Evolutionary conservation across 73 alveolate species (phyloP).

Genomic region (Effrenium voratum): DNA sequence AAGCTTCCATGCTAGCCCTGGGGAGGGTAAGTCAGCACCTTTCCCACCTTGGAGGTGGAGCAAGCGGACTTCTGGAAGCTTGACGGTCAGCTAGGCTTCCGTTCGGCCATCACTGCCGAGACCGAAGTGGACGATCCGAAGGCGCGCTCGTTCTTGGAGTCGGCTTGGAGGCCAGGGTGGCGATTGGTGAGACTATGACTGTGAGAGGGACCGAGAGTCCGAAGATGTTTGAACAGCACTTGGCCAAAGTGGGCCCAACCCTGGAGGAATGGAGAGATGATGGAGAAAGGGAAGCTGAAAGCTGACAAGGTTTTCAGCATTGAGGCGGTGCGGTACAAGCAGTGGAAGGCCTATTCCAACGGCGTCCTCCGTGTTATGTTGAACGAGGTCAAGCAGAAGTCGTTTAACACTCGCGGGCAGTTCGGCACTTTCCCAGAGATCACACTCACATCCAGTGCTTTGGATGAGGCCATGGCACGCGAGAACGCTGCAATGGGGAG

Average conservation of each 20-base stretch:
- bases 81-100: background rate
- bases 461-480: background rate
- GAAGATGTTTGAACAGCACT: too few relatives aligned
- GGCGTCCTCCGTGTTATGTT: background rate
- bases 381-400: background rate
- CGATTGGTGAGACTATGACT: too few relatives aligned
- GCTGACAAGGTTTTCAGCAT: background rate
- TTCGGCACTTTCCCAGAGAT: background rate
- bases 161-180: too few relatives aligned
- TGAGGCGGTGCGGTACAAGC: background rate
- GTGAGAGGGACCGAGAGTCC: too few relatives aligned
- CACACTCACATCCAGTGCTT: background rate
- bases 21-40: too few relatives aligned
- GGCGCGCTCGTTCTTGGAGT: background rate
- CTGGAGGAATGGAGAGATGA: background rate
- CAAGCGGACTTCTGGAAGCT: background rate
- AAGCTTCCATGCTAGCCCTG: too few relatives aligned
- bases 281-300: background rate
- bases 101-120: background rate
- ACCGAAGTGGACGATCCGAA: background rate
- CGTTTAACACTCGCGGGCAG: background rate
- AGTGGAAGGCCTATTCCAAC: background rate
- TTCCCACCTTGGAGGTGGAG: background rate
- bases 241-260: too few relatives aligned
- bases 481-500: background rate